Conservation (phyloP, 2,329 filamentous ascomycete genomes). For the Ophiocordyceps camponoti-saundersi region DNA sequence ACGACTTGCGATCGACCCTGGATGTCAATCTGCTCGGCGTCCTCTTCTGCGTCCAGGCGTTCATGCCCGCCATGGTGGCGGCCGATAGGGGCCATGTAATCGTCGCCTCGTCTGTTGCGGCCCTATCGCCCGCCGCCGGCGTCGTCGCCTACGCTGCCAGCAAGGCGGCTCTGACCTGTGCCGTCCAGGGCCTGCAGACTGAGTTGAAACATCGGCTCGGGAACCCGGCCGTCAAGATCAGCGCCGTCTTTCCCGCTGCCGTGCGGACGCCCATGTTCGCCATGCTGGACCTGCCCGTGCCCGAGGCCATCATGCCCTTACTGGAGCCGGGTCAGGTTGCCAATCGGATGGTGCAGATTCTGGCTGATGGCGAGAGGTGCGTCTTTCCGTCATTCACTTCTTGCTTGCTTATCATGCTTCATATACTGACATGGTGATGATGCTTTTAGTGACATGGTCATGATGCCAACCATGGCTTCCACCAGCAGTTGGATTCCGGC, state of each 20-base stretch:
- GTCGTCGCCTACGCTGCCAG: not conserved
- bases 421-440: not conserved
- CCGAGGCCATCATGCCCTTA: not conserved
- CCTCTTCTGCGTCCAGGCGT: not conserved
- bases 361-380: not conserved
- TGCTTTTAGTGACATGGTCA: not conserved
- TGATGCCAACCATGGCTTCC: not conserved
- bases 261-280: not conserved
- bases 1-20: not conserved
- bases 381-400: not conserved
- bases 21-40: not conserved
- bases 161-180: not conserved
- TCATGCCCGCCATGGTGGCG: not conserved
- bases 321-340: not conserved
- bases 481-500: not conserved
- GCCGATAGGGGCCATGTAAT: not conserved
- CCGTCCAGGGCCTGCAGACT: not conserved
- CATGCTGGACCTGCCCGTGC: not conserved
- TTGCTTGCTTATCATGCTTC: not conserved
- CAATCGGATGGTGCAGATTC: not conserved
- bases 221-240: not conserved
- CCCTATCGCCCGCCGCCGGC: not conserved
- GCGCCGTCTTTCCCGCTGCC: not conserved
- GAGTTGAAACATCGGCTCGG: not conserved
- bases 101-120: not conserved